These are phyloP conservation scores for Penicillium sp. DNA, from an alignment of 2,329 filamentous ascomycete genomes.

Conservation along the genomic window DNA sequence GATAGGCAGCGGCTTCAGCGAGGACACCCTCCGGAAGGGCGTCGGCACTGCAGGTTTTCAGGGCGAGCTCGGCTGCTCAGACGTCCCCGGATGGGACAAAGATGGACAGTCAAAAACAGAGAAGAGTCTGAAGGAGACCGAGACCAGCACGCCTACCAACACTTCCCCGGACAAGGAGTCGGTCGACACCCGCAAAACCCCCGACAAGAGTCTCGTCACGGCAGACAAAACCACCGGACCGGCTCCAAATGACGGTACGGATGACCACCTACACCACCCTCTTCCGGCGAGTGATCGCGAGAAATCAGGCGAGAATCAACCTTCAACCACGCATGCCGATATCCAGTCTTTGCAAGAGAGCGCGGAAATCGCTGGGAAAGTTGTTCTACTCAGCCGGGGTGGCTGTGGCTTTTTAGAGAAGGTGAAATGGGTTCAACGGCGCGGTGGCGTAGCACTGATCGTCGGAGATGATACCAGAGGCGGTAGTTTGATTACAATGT, in stretches of 20 bases:
- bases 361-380: conserved; percentile 88
- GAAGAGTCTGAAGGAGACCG: conserved; percentile 14
- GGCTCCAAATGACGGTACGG: conserved; percentile 66
- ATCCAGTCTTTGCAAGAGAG: conserved; percentile 88
- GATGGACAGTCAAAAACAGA: conserved; percentile 38
- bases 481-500: conserved; percentile 92
- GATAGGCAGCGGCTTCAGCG: conserved; percentile 88
- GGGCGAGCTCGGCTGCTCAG: conserved; percentile 90
- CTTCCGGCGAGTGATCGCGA: conserved; percentile 36
- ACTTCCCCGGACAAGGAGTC: conserved; percentile 20
- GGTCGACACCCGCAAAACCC: conserved; percentile 19
- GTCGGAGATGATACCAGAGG: conserved; percentile 91
- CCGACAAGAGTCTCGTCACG: conserved; percentile 22
- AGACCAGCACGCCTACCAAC: conserved; percentile 24
- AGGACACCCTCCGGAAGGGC: conserved; percentile 64
- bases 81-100: conserved; percentile 82
- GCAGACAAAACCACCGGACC: conserved; percentile 18
- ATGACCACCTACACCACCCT: conserved; percentile 72
- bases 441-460: conserved; percentile 84
- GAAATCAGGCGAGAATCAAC: conserved; percentile 30
- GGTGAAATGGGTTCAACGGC: conserved; percentile 90
- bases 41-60: conserved; percentile 54
- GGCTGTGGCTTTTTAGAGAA: conserved; percentile 97
- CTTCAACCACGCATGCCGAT: conserved; percentile 65
- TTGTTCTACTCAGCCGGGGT: conserved; percentile 85